These are phyloP conservation scores for Pelargonium australe DNA, from an alignment of 441 rosid species.

Conservation along the genomic window DNA sequence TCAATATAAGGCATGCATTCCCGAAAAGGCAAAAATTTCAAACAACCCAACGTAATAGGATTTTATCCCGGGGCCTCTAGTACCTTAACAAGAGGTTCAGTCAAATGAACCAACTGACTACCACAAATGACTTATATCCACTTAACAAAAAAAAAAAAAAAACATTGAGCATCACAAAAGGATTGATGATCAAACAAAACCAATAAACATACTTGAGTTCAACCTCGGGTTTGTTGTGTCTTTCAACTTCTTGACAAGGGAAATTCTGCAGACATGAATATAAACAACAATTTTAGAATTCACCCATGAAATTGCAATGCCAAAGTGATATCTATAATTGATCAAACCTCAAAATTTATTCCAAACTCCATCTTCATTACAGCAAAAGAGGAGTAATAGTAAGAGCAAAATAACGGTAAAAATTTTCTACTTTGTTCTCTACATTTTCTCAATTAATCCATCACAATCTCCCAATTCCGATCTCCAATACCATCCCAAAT, in stretches of 20 bases:
- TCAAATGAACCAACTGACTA: not conserved
- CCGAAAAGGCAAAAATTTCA: not conserved
- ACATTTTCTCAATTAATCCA: too few species aligned
- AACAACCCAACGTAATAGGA: not conserved
- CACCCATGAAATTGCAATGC: not conserved
- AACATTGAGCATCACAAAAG: too few species aligned
- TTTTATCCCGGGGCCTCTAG: not conserved
- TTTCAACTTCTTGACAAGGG: slow-evolving; percentile 98
- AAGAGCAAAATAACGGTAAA: not conserved
- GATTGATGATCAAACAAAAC: not conserved
- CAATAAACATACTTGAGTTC: slow-evolving; percentile 71
- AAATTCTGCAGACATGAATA: slow-evolving; percentile 55
- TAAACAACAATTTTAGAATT: not conserved
- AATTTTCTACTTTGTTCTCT: too few species aligned
- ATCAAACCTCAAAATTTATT: not conserved
- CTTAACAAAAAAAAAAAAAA: not conserved
- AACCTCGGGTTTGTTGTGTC: slow-evolving; percentile 98
- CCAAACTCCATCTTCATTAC: not conserved
- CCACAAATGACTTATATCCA: not conserved
- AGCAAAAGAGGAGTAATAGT: not conserved
- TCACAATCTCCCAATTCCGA: not conserved
- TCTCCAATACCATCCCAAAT: not conserved
- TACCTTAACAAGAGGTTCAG: not conserved
- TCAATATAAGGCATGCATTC: slow-evolving; percentile 1
- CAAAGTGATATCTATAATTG: slow-evolving; percentile 15